A percentile compares a stretch with the other conserved stretches of the same genome.
These are phyloP conservation scores for Aspergillus sp. DNA, from an alignment of 2,329 filamentous ascomycete species.

Conservation along the genomic window DNA sequence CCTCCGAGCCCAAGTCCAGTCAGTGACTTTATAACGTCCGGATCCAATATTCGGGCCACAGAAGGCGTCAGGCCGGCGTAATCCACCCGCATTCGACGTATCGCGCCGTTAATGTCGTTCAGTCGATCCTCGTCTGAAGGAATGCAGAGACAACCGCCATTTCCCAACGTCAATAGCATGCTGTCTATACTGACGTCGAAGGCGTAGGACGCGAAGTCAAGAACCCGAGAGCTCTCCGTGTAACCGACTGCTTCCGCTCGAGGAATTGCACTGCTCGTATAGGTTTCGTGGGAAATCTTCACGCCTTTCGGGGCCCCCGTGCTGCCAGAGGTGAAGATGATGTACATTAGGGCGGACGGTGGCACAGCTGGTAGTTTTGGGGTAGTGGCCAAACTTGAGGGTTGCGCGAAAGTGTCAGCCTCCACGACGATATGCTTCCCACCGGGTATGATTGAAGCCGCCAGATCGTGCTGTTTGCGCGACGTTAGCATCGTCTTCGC, in stretches of 20 bases:
- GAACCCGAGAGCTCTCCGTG: slow-evolving; percentile 47
- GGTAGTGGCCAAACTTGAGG: slow-evolving; percentile 5
- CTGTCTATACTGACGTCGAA: slow-evolving; percentile 47
- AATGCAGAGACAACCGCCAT: slow-evolving; percentile 52
- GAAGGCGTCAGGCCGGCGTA: slow-evolving; percentile 53
- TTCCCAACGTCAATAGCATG: slow-evolving; percentile 45
- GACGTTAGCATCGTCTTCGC: slow-evolving; percentile 23
- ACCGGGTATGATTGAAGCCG: slow-evolving; percentile 21
- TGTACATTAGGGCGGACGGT: slow-evolving; percentile 42
- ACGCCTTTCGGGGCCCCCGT: slow-evolving; percentile 48
- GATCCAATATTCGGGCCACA: slow-evolving; percentile 41
- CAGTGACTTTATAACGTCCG: slow-evolving; percentile 34
- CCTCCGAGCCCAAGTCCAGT: slow-evolving; percentile 28
- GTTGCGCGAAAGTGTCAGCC: slow-evolving; percentile 12
- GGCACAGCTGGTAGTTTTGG: slow-evolving; percentile 16
- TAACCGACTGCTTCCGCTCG: slow-evolving; percentile 45
- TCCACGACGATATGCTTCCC: slow-evolving; percentile 20
- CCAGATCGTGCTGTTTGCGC: slow-evolving; percentile 18
- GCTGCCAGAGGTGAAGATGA: slow-evolving; percentile 52
- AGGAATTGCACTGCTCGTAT: slow-evolving; percentile 47
- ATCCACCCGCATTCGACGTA: slow-evolving; percentile 43
- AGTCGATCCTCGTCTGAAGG: slow-evolving; percentile 42
- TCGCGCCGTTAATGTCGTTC: slow-evolving; percentile 41
- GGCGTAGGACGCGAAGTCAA: slow-evolving; percentile 49
- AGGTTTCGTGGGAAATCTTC: slow-evolving; percentile 51